Percentiles rank a stretch among this genome's conserved stretches.
Conservation (phyloP, 2,329 filamentous ascomycete genomes). For the Septoria petroselini region DNA sequence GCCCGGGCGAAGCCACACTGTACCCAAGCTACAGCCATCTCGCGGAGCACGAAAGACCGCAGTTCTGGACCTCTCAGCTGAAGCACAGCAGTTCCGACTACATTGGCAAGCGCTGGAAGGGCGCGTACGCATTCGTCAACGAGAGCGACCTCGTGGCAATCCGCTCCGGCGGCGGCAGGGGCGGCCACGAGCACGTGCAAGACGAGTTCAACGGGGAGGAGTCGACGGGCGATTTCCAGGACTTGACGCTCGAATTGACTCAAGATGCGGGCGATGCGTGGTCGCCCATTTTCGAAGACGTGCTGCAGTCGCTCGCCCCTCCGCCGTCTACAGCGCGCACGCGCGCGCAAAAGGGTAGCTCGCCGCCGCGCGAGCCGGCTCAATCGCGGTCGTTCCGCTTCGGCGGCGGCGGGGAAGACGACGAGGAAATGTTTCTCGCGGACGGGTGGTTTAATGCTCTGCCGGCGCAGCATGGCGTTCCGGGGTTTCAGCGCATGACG, state of each 20-base stretch:
- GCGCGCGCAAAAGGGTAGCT: slow-evolving; percentile 35
- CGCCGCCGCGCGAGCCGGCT: slow-evolving; percentile 2
- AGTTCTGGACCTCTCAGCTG: slow-evolving; percentile 33
- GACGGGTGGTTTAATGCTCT: slow-evolving; percentile 52
- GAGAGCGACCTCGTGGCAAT: slow-evolving; percentile 2
- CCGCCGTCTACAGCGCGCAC: slow-evolving; percentile 28
- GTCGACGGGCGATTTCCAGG: slow-evolving; percentile 33
- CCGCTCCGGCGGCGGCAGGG: not conserved
- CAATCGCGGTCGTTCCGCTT: slow-evolving; percentile 36
- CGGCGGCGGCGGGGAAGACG: slow-evolving; percentile 41
- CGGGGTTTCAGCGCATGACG: slow-evolving; percentile 54
- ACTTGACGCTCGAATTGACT: slow-evolving; percentile 28
- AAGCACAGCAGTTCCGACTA: slow-evolving; percentile 27
- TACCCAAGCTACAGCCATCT: slow-evolving; percentile 40
- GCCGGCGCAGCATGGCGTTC: slow-evolving; percentile 48
- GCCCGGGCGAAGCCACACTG: slow-evolving; percentile 40
- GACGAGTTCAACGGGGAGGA: slow-evolving; percentile 39
- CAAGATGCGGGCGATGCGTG: slow-evolving; percentile 33
- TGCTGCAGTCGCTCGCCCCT: slow-evolving; percentile 39
- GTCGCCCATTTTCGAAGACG: slow-evolving; percentile 42
- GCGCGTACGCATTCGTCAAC: slow-evolving; percentile 47
- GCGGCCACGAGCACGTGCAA: slow-evolving; percentile 20
- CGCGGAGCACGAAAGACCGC: slow-evolving; percentile 40
- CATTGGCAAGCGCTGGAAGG: slow-evolving; percentile 50
- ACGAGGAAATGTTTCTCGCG: slow-evolving; percentile 35